Evolutionary conservation across 192 early-diverging fungal genomes (phyloP), one percentile per base, ranked within the genome.

Genomic region (Backusella sp.): DNA sequence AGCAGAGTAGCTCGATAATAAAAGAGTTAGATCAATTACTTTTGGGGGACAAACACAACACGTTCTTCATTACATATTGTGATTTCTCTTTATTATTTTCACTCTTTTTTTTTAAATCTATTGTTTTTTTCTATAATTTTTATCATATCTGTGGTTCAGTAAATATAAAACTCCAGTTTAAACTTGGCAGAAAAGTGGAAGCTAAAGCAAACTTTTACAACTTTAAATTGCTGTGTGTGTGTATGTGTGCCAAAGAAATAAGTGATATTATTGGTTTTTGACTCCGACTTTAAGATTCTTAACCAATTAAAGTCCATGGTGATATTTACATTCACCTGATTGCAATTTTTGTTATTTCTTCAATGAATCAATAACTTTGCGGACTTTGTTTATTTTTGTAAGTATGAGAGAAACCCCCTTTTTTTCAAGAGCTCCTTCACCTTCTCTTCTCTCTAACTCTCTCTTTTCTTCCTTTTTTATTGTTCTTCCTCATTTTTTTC

Each of bases 21-120:
- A 56, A n/a, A 56, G 23, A 56, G 53, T 56, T 56, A 56, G 53
- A 56, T 56, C 53, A 56, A 26, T 56, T 56, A 56, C 46, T 56
- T 56, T 56, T 23, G 21, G 23, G 23, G 53, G 21, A 26, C 21
- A 39, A 56, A 7, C 53, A 56, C 53, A 56, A 56, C 53, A 56
- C 53, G 53, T 56, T 56, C 26, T 56, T 56, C 21, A 49, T 49
- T 49, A n/a, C 12, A 32, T 44, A 14, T 44, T 19, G 46, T 19
- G 11, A 39, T 49, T 49, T 11, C 9, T 56, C 2, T 56, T 56
- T 23, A 23, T 23, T 56, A 23, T 6, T 11, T 56, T 23, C 7
- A 56, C 21, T 56, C 26, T 56, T 26, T 21, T 56, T 56, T 6
- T 56, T 56, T 6, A 26, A 8, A 23, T 56, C 7, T 23, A 23